phyloP scores from a whole-genome alignment of 345 rosid species.

The Noccaea caerulescens region DNA sequence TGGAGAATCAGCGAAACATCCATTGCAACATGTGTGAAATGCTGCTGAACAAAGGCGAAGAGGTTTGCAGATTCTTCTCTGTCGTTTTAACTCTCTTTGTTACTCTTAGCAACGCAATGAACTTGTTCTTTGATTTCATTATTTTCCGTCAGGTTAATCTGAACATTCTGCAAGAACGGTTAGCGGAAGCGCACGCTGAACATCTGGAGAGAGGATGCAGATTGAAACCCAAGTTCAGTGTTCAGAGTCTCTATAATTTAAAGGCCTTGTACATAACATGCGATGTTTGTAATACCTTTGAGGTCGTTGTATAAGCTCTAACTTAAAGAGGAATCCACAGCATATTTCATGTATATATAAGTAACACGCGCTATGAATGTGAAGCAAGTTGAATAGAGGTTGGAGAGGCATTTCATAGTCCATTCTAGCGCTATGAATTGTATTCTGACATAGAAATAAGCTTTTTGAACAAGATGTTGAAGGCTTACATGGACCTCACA shows the following conservation, averaged over 20 bases:
- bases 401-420: no score
- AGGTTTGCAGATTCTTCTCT: constrained; percentile 49
- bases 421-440: no score
- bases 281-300: constrained; percentile 65
- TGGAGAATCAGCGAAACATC: constrained; percentile 59
- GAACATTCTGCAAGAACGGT: constrained; percentile 52
- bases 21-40: constrained; percentile 70
- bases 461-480: no score
- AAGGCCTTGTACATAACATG: constrained; percentile 80
- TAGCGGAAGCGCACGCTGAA: constrained; percentile 67
- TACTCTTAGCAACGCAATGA: not conserved
- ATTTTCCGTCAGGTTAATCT: constrained; percentile 57
- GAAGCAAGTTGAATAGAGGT: no score
- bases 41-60: constrained; percentile 63
- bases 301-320: constrained; percentile 58
- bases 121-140: constrained; percentile 2
- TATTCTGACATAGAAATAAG: no score
- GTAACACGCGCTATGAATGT: no score
- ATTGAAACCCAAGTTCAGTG: constrained; percentile 63
- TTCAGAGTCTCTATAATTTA: constrained; percentile 56
- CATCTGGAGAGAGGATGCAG: constrained; percentile 80
- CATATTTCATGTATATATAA: not conserved
- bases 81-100: not conserved
- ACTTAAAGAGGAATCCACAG: not conserved
- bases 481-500: no score